Evolutionary conservation across 805 yeast species (phyloP).

Genomic region (Saccharomycopsis babjevae): DNA sequence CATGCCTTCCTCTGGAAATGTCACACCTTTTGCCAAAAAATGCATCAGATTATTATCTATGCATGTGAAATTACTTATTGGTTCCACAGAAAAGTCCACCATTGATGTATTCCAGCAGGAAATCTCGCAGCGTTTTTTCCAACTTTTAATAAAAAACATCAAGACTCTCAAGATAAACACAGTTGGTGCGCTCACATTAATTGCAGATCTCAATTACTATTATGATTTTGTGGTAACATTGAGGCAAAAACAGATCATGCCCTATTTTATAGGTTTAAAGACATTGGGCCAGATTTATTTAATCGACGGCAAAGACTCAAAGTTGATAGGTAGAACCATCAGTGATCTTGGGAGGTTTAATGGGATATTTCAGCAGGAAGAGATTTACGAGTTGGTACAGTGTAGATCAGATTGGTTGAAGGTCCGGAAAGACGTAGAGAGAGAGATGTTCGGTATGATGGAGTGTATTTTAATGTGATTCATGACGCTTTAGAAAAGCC

Average conservation of each 20-base stretch:
- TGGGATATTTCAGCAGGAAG: constrained; percentile 87
- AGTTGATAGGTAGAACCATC: constrained; percentile 72
- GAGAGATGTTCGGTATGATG: constrained; percentile 83
- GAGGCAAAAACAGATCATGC: constrained; percentile 57
- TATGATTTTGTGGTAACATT: constrained; percentile 60
- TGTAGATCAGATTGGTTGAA: constrained; percentile 78
- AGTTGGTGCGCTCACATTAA: constrained; percentile 73
- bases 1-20: constrained; percentile 3
- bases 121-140: constrained; percentile 78
- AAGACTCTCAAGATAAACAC: constrained; percentile 65
- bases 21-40: constrained; percentile 39
- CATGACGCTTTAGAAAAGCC: background rate
- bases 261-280: constrained; percentile 70
- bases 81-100: constrained; percentile 78
- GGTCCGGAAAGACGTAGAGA: constrained; percentile 75
- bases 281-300: constrained; percentile 78
- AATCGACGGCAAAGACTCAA: constrained; percentile 63
- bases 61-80: constrained; percentile 64
- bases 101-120: constrained; percentile 92
- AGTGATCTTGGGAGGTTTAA: constrained; percentile 78
- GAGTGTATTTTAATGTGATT: constrained; percentile 55
- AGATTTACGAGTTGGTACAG: constrained; percentile 84
- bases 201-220: constrained; percentile 71
- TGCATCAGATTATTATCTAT: constrained; percentile 53
- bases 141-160: constrained; percentile 62